Conservation (phyloP, 371 early-diverging fungal species). For the Haplosporangium sp. region DNA sequence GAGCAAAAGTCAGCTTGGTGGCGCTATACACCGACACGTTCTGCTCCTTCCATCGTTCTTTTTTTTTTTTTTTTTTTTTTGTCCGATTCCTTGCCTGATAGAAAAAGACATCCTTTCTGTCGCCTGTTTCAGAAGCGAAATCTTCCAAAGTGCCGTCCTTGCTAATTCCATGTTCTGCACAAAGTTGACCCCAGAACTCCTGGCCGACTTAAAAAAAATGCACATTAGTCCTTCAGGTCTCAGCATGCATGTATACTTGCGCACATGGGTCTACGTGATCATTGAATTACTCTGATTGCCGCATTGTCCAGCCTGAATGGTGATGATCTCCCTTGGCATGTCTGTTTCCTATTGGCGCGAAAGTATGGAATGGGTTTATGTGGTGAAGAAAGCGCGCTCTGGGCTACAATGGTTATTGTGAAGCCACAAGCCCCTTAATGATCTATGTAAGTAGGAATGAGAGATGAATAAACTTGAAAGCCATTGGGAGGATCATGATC, state of each 20-base stretch:
- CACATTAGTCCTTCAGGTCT: background rate
- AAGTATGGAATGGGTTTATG: too few relatives aligned
- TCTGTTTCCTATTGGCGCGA: background rate
- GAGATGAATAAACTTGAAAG: too few relatives aligned
- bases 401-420: too few relatives aligned
- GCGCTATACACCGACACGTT: too few relatives aligned
- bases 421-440: too few relatives aligned
- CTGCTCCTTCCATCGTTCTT: too few relatives aligned
- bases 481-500: too few relatives aligned
- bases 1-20: background rate
- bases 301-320: constrained; percentile 97
- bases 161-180: constrained; percentile 91
- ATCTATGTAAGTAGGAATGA: too few relatives aligned
- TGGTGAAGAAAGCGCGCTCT: too few relatives aligned
- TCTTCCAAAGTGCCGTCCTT: constrained; percentile 87
- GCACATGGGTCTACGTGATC: background rate
- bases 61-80: background rate
- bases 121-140: constrained; percentile 89
- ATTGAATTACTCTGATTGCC: constrained; percentile 90
- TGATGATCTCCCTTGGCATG: constrained; percentile 93
- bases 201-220: constrained; percentile 76
- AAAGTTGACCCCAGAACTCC: constrained; percentile 94
- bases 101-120: constrained; percentile 99
- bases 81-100: constrained; percentile 82
- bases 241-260: background rate